Base-by-base conservation (phyloP, 441 rosid genomes). In the Pelargonium myrrhifolium region DNA sequence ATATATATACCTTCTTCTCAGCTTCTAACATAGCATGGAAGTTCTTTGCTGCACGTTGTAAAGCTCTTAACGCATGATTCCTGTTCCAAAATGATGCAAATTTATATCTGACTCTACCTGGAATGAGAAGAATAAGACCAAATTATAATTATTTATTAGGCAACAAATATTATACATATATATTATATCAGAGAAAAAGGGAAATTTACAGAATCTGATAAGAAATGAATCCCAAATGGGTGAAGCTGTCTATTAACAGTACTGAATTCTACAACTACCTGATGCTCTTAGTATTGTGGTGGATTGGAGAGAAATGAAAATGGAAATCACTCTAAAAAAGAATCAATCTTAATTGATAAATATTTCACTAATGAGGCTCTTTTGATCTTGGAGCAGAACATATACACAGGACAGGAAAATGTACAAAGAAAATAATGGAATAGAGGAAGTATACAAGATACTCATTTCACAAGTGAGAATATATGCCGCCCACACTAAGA, bases 31-130 rank as follows among this genome's bases (percentile, higher is more conserved):
- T 86, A 64, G 76, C 80, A 74, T 83, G 90, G 76, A 87, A 87
- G 69, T 87, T 83, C 74, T 87, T 92, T 47, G 77, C 81, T 62
- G 84, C 75, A 65, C 97, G 97, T 75, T 89, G 94, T 78, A 94
- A 82, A 72, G 89, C 87, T 83, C 92, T 85, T 64, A 87, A 68
- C 18, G 97, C 82, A 80, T 92, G 96, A 83, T 94, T 92, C 87
- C 98, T 88, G 84, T 94, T 94, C 99, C 99, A 92, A 83, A 94
- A 94, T 43, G 99, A 94, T 62, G 98, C 99, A 85, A 94, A 94
- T 80, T 92, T 94, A 84, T 94, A 94, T 82, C 99, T 87, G 86
- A 92, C 98, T 84, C 99, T 85, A 82, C 98, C 99, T 94, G 99
- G 64, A 79, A 72, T 24, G 58, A 51, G 24, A 49, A 70, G 26